Evolutionary conservation across 495 filamentous ascomycete species (phyloP).

Genomic region (Aspergillus sclerotioniger): DNA sequence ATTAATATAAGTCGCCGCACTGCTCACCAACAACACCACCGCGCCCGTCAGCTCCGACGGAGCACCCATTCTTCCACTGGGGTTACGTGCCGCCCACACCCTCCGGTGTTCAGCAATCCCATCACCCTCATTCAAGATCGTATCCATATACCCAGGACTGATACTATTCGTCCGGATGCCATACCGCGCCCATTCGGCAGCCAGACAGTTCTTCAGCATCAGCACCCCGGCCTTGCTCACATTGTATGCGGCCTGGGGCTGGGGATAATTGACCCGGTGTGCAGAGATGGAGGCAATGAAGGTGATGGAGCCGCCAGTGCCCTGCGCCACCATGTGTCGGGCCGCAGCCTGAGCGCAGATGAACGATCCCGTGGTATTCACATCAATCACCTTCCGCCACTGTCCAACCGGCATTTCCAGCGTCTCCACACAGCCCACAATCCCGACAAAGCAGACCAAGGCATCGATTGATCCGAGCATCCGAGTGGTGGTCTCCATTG

Average conservation of each 20-base stretch:
- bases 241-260: conserved; percentile 70
- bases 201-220: conserved; percentile 57
- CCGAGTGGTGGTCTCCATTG: conserved; percentile 38
- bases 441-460: conserved; percentile 65
- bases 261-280: conserved; percentile 64
- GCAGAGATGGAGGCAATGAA: conserved; percentile 68
- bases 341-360: conserved; percentile 66
- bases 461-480: conserved; percentile 55
- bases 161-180: conserved; percentile 70
- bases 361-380: conserved; percentile 69
- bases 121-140: conserved; percentile 58
- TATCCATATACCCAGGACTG: conserved; percentile 78
- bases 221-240: conserved; percentile 64
- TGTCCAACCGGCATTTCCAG: conserved; percentile 52
- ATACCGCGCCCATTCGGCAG: conserved; percentile 62
- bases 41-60: conserved; percentile 77
- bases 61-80: conserved; percentile 67
- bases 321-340: conserved; percentile 47
- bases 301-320: conserved; percentile 60
- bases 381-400: conserved; percentile 60
- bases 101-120: conserved; percentile 57
- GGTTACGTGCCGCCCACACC: conserved; percentile 74
- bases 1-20: conserved; percentile 73
- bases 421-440: conserved; percentile 59
- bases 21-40: conserved; percentile 73